phyloP scores from a whole-genome alignment of 163 green algal genomes.

The Scenedesmus sp. region DNA sequence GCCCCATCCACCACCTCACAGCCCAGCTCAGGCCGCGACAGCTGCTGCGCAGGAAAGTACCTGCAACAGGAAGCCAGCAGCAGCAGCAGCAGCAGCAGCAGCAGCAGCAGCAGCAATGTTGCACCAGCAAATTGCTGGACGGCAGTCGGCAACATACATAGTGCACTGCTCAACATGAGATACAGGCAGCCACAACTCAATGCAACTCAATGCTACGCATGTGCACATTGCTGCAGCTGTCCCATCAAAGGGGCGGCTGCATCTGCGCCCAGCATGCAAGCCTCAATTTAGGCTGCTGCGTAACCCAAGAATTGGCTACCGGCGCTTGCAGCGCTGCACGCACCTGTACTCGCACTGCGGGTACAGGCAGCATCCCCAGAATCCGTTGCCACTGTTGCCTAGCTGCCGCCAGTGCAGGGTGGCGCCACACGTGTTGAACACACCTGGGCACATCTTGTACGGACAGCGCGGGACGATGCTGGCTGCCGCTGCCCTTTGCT shows the following conservation, averaged over 20 bases:
- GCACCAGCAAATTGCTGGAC: neutral
- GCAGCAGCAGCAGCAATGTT: neutral
- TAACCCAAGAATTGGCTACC: neutral
- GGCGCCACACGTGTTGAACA: conserved; percentile 65
- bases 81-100: neutral
- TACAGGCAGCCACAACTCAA: neutral
- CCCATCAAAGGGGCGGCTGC: neutral
- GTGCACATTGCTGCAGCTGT: too few relatives aligned
- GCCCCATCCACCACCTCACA: conserved; percentile 63
- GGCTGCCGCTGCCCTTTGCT: neutral
- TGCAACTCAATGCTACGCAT: too few relatives aligned
- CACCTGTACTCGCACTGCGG: conserved; percentile 66
- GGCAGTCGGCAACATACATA: neutral
- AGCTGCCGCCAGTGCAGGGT: conserved; percentile 52
- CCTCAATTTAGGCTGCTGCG: neutral
- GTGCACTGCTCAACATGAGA: neutral
- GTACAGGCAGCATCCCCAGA: conserved; percentile 63
- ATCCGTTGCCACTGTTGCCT: conserved; percentile 53
- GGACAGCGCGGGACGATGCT: conserved; percentile 13
- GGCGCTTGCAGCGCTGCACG: conserved; percentile 3
- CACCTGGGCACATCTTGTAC: conserved; percentile 59
- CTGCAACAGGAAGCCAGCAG: neutral
- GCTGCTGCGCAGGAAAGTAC: conserved; percentile 60
- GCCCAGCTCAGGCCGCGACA: conserved; percentile 59
- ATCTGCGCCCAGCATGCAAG: neutral